Base-by-base conservation (phyloP, 139 green algal genomes). In the Coelastrella sp. region DNA sequence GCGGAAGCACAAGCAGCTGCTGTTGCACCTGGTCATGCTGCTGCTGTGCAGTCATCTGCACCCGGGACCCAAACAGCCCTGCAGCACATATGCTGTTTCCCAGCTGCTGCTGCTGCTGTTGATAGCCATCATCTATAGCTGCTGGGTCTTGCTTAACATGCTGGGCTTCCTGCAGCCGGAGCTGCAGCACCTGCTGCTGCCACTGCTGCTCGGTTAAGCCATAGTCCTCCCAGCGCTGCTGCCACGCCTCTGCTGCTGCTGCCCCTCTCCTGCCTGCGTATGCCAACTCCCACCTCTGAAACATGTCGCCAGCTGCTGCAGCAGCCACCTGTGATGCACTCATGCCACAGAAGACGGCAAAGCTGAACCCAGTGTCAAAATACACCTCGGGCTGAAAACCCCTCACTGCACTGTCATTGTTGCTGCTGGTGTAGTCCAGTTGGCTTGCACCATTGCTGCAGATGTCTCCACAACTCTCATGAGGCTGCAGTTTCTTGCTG, bases 221-320 rank as follows among this genome's bases (percentile, higher is more conserved):
- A n/a, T 88, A 88, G 4, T 88, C 58, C 56, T 84, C 49, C 85
- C 85, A 90, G n/a, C 63, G 74, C 74, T 90, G 85, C 85, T 90
- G 85, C 85, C 85, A 83, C 4, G 59, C 85, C 76, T 61, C 85
- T 58, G 85, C 85, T 84, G 85, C 73, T 35, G 61, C 85, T 78
- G 73, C 85, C 25, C 59, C 19, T 27, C 85, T 63, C 59, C 73
- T 83, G 22, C 10, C 72, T 27, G 74, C 58, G 66, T 75, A 84
- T 78, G 85, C 85, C 56, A 90, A 24, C 85, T 90, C 75, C 82
- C 83, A 90, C 8, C 65, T 14, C 75, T 92, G 82, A 17, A 90
- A 85, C 8, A 84, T 84, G 75, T 92, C 89, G 14, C 35, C 89
- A 20, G 68, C 75, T 11, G 73, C 60, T 65, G 65, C 58, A 14